These are phyloP conservation scores for Leishmania major DNA, from an alignment of 208 protist species.

Conservation along the genomic window DNA sequence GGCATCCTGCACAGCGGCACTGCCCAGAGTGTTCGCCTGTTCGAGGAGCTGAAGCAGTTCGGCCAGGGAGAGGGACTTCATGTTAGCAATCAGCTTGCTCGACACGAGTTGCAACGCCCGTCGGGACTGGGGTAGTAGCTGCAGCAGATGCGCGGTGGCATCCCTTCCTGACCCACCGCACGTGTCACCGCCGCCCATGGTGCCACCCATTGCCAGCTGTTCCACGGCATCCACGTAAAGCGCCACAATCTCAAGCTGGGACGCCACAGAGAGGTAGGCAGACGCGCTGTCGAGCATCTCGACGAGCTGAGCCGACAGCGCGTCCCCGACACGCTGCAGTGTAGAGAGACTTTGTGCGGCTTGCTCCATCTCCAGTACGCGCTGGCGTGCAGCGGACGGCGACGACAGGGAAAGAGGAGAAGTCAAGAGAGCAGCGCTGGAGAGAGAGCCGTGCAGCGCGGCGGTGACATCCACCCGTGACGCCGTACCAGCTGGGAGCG, in stretches of 20 bases:
- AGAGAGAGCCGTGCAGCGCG: neutral
- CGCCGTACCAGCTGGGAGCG: neutral
- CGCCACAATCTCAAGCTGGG: slow-evolving; percentile 65
- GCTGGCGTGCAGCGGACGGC: slow-evolving; percentile 9
- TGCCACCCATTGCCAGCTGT: slow-evolving; percentile 18
- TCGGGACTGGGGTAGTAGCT: slow-evolving; percentile 43
- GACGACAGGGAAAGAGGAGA: neutral
- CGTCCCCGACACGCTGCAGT: slow-evolving; percentile 49
- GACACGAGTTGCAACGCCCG: slow-evolving; percentile 48
- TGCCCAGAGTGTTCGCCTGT: slow-evolving; percentile 58
- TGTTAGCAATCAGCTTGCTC: slow-evolving; percentile 58
- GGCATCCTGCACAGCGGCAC: slow-evolving; percentile 54
- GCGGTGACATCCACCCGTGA: neutral
- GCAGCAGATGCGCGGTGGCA: slow-evolving; percentile 20
- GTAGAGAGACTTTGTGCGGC: slow-evolving; percentile 49
- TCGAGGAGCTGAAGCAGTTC: slow-evolving; percentile 72
- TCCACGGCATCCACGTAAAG: slow-evolving; percentile 46
- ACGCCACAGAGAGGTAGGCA: slow-evolving; percentile 55
- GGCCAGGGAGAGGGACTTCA: slow-evolving; percentile 30
- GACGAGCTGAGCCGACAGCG: slow-evolving; percentile 65
- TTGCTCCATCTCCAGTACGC: slow-evolving; percentile 29
- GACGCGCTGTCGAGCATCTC: slow-evolving; percentile 56
- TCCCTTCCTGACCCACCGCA: neutral
- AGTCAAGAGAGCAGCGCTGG: neutral
- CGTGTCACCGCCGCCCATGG: neutral